Evolutionary conservation across 2,329 filamentous ascomycete genomes (phyloP), one percentile per base, ranked within the genome.

Genomic region (Sclerotinia trifoliorum): DNA sequence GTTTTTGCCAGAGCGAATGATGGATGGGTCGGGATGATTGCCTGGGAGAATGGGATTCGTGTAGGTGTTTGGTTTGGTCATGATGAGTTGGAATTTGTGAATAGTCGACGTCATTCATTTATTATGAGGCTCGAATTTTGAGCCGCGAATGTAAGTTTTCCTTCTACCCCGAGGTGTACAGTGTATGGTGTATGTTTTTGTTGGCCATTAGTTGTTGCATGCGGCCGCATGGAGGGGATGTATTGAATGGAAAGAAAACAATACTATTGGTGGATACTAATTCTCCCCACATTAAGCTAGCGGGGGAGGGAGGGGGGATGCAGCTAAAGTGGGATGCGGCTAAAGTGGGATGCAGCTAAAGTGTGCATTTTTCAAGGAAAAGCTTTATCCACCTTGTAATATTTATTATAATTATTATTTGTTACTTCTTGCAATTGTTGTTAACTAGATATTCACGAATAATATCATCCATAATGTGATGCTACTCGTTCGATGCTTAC

Each of bases 31-130:
- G 0, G 80, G 78, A 64, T 81, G 76, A 60, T 78, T 82, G 13
- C 81, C 81, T 6, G 81, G 78, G 3, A 83, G 72, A 24, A 82
- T 78, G 1, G 81, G 81, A 71, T 83, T 83, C 46, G 21, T 44
- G 81, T 74, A 83, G 80, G 19, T 78, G 5, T 62, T 39, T 15
- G 21, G 15, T 48, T 55, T 11, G 13, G 63, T n/a, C 63, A 75
- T 65, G 39, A 13, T 65, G 39, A 21, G 15, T 19, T 3, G 13
- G 19, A 21, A 39, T 29, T 55, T 54, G 49, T 7, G 58, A 17
- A 39, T 13, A 4, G 39, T 3, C 44, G n/a, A 55, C 29, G 21
- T 51, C 46, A 24, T 62, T 7, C 39, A 39, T 39, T 39, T 11
- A 39, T 39, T 39, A 39, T 24, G 19, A 49, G 44, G 29, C 21